Evolutionary conservation across 2,329 filamentous ascomycete genomes (phyloP), one percentile per base, ranked within the genome.

Genomic region (Pseudogymnoascus sp.): DNA sequence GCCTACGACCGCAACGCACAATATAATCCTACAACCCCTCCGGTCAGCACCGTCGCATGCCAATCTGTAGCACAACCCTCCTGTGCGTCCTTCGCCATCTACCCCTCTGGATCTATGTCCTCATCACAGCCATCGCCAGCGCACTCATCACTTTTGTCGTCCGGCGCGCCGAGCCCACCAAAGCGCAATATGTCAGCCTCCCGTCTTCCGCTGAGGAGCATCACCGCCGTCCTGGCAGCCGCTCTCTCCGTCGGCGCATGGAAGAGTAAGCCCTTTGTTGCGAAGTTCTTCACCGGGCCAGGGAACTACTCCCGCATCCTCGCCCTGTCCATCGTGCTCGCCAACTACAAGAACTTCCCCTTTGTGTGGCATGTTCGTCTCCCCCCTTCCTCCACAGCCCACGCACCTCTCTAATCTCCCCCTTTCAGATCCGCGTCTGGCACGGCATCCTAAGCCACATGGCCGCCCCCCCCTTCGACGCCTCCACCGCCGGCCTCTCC

Each of bases 271-370:
- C 35, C 70, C 25, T 65, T 62, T 7, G 39, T 72, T 5, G 15
- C 63, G 7, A 65, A 62, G 31, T 64, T 64, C 15, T 65, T 72
- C 45, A 72, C 71, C 0, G 72, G 72, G 2, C 70, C 71, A 6
- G 71, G 70, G 2, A 69, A 63, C 29, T 69, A 70, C 39, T 71
- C 68, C 1, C 65, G 71, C 25, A 71, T 71, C 37, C 58, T 67
- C 8, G 65, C 67, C 7, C 29, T 77, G 3, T 31, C 77, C 4
- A 71, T 81, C 59, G 73, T 78, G 5, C 61, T 83, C 13, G 65
- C 77, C 15, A 87, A 86, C 65, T 65, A 84, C 65, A 87, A 87
- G 73, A 82, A 78, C 61, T 67, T 84, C 1, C 84, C 84, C 0
- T 78, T 81, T 33, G 76, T 82, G 13, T 87, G 84, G 84, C 83